Evolutionary conservation across 768 basidiomycete genomes (phyloP), one percentile per base, ranked within the genome.

Genomic region (Hortiboletus flavorubellus): DNA sequence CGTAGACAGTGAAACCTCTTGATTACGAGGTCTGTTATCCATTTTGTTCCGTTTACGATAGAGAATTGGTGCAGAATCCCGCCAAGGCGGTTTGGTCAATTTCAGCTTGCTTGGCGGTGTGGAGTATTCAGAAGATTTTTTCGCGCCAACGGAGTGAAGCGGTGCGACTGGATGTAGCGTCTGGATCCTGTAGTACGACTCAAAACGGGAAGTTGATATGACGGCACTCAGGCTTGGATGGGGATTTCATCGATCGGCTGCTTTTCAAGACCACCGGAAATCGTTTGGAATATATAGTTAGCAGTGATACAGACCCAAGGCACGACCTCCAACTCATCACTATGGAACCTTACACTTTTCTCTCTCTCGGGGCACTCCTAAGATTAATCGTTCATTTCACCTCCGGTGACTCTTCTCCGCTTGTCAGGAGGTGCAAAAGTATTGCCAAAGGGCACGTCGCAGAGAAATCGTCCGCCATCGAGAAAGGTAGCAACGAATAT

Each of bases 331-430:
- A 2, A 23, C 29, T 15, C 29, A 11, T 12, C 40, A 43, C 9
- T 21, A 62, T 62, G 61, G 60, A 50, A 18, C 35, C 45, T 5
- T 46, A 16, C n/a, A 29, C 41, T 39, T 31, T 49, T 10, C 56
- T 58, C 51, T 33, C 47, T 4, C 46, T 51, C 46, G 18, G 34
- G 4, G 47, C 45, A 15, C 12, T 61, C 41, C 48, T 42, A 8
- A 18, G 41, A 41, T n/a, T 53, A 0, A 10, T 41, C 14, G 23
- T 53, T 9, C 39, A 43, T 21, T 34, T 55, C 12, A 29, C 46
- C 26, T 53, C 11, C 29, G 41, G 21, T 8, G 42, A 33, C 15
- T 50, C 41, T 21, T 3, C 3, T 14, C 30, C 43, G 18, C 16
- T 44, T 14, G 2, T 40, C 11, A 43, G 35, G 39, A 35, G 16